Evolutionary conservation across 176 grass and related monocot species (phyloP).

Genomic region (Triticum dicoccoides): DNA sequence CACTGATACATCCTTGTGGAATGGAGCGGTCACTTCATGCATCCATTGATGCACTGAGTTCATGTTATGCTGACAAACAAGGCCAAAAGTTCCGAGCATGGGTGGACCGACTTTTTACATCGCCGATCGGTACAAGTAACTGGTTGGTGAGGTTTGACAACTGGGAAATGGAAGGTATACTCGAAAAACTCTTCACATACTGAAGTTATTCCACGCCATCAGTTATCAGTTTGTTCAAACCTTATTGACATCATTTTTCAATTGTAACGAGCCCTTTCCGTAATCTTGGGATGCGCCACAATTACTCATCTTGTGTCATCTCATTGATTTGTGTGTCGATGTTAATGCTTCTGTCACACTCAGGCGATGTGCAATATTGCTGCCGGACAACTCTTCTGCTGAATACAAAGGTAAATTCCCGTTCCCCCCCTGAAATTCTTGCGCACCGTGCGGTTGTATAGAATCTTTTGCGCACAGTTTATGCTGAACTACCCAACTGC

Average conservation of each 20-base stretch:
- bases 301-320: not conserved
- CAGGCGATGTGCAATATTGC: constrained; percentile 43
- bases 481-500: not conserved
- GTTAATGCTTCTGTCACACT: constrained; percentile 6
- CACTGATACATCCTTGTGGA: constrained; percentile 74
- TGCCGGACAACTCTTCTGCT: constrained; percentile 55
- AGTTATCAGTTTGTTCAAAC: constrained; percentile 3
- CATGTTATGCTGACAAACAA: constrained; percentile 71
- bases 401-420: constrained; percentile 56
- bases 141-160: constrained; percentile 90
- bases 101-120: constrained; percentile 77
- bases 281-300: not conserved
- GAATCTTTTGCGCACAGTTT: not conserved
- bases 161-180: constrained; percentile 76
- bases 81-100: constrained; percentile 56
- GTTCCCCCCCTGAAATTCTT: not conserved
- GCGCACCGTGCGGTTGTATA: not conserved
- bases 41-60: constrained; percentile 49
- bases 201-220: not conserved
- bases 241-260: not conserved
- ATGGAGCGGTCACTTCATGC: constrained; percentile 54
- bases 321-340: not conserved
- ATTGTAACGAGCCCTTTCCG: not conserved
- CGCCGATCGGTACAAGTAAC: constrained; percentile 44
- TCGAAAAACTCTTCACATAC: constrained; percentile 1